phyloP scores from a whole-genome alignment of 768 basidiomycete species.

The Kondoa subrosea region DNA sequence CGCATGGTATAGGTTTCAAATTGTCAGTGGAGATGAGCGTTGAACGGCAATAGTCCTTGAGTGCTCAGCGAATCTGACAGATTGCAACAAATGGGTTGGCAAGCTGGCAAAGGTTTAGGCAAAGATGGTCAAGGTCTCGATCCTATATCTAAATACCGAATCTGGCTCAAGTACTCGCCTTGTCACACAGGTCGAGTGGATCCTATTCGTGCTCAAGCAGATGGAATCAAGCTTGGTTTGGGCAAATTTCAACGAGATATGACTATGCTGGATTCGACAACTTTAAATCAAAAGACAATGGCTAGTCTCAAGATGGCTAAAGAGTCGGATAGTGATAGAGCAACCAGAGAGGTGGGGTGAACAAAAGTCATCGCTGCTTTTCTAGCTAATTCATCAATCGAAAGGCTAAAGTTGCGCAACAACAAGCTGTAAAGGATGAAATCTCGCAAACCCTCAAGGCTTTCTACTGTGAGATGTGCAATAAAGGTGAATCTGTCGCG shows the following conservation, averaged over 20 bases:
- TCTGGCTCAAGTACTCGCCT: neutral
- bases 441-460: slow-evolving; percentile 8
- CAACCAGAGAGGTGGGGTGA: slow-evolving; percentile 10
- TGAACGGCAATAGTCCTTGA: too few species aligned
- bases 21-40: too few species aligned
- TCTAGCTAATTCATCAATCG: too few species aligned
- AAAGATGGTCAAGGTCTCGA: neutral
- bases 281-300: slow-evolving; percentile 4
- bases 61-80: too few species aligned
- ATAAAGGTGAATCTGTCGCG: slow-evolving; percentile 6
- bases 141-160: too few species aligned
- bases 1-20: neutral
- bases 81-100: neutral
- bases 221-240: slow-evolving; percentile 10
- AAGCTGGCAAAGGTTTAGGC: neutral
- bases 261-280: slow-evolving; percentile 11
- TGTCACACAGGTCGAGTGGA: slow-evolving; percentile 12
- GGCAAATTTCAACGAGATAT: slow-evolving; percentile 15
- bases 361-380: neutral
- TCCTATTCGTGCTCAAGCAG: slow-evolving; percentile 13
- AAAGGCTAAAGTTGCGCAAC: slow-evolving; percentile 12
- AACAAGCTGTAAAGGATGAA: neutral
- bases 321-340: slow-evolving; percentile 12
- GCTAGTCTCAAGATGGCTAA: slow-evolving; percentile 14
- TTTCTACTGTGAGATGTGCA: slow-evolving; percentile 18